Evolutionary conservation across 169 alveolate genomes (phyloP).

Genomic region (Plasmodium gonderi): DNA sequence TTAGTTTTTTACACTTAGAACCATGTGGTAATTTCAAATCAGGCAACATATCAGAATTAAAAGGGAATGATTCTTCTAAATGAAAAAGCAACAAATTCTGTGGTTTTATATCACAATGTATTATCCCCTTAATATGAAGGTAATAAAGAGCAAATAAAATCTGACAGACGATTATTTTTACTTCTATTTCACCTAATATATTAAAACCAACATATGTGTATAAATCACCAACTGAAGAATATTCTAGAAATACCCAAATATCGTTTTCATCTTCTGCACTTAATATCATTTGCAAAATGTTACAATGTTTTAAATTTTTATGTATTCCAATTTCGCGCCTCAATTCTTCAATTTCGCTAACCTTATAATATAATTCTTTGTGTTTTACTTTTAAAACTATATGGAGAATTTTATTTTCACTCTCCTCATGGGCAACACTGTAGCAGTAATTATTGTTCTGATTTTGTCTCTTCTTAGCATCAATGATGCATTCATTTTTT

Average conservation of each 20-base stretch:
- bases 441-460: neutral
- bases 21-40: neutral
- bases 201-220: constrained; percentile 67
- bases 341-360: constrained; percentile 12
- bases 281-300: constrained; percentile 65
- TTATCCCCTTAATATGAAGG: constrained; percentile 82
- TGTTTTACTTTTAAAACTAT: constrained; percentile 46
- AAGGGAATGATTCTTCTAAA: constrained; percentile 27
- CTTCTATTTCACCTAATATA: constrained; percentile 76
- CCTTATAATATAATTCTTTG: constrained; percentile 44
- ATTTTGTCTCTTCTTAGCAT: neutral
- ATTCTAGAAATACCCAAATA: constrained; percentile 76
- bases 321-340: constrained; percentile 68
- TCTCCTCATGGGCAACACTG: neutral
- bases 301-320: constrained; percentile 52
- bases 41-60: neutral
- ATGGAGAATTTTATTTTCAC: constrained; percentile 4
- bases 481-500: neutral
- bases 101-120: constrained; percentile 85
- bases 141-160: constrained; percentile 80
- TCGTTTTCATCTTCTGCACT: constrained; percentile 73
- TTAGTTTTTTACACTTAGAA: constrained; percentile 8
- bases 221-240: constrained; percentile 74
- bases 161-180: constrained; percentile 78
- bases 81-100: constrained; percentile 81